These are phyloP conservation scores for Dendrocalamus latiflorus DNA, from an alignment of 202 grass and related monocot genomes.

Conservation along the genomic window DNA sequence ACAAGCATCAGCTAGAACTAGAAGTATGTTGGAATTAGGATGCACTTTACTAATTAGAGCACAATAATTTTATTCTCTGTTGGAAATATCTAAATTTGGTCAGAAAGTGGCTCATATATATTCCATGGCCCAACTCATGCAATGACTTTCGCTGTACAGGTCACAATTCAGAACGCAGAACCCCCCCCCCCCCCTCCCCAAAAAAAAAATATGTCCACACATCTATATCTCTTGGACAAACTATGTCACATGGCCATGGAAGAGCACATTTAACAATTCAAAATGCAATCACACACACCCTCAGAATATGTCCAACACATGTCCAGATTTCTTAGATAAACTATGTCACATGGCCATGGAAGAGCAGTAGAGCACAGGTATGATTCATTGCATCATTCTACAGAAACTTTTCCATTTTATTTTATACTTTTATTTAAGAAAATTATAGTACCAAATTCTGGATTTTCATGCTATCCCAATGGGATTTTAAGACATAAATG, in stretches of 20 bases:
- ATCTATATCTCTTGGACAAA: not conserved
- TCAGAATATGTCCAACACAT: not conserved
- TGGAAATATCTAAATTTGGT: not conserved
- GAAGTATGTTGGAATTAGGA: not conserved
- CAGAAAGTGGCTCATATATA: not conserved
- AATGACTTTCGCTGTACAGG: too few species aligned
- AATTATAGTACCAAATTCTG: not conserved
- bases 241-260: not conserved
- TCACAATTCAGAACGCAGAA: too few species aligned
- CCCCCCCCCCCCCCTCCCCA: too few species aligned
- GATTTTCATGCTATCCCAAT: not conserved
- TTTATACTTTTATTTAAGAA: not conserved
- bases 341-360: not conserved
- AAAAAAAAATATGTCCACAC: not conserved
- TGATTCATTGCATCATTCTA: not conserved
- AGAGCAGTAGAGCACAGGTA: not conserved
- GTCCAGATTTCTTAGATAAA: not conserved
- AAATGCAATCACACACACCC: not conserved
- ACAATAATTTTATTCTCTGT: not conserved
- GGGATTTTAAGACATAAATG: not conserved
- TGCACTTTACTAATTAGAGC: not conserved
- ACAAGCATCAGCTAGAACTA: not conserved
- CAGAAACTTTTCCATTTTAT: not conserved
- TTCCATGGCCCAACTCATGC: not conserved
- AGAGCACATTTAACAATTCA: not conserved